These are phyloP conservation scores for Podosphaera fusca DNA, from an alignment of 2,329 filamentous ascomycete genomes.

Conservation along the genomic window DNA sequence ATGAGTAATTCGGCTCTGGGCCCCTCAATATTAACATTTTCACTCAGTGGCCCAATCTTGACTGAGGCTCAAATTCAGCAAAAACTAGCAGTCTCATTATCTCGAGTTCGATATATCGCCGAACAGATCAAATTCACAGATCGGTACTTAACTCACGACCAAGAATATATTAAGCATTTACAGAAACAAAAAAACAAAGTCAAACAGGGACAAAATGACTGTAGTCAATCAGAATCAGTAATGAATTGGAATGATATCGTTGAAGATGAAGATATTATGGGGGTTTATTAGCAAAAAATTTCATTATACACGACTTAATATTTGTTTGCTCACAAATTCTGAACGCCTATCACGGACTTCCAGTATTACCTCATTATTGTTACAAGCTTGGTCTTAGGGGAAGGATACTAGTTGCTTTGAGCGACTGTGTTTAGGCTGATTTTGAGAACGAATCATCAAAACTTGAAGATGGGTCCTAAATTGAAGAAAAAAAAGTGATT, in stretches of 20 bases:
- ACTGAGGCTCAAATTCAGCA: conserved; percentile 27
- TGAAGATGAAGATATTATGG: conserved; percentile 16
- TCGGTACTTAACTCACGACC: conserved; percentile 29
- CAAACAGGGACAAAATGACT: conserved; percentile 2
- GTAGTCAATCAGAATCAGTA: background rate
- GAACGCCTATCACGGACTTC: no score
- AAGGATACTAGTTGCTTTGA: no score
- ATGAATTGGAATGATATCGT: conserved; percentile 10
- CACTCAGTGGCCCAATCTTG: conserved; percentile 20
- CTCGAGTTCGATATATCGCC: conserved; percentile 23
- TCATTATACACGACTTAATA: background rate
- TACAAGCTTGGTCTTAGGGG: no score
- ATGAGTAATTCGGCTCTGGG: conserved; percentile 23
- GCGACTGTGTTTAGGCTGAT: no score
- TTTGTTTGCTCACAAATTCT: no score
- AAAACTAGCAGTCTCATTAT: conserved; percentile 22
- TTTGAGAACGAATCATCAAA: no score
- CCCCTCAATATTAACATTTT: conserved; percentile 28
- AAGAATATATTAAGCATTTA: conserved; percentile 27
- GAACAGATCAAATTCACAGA: conserved; percentile 28
- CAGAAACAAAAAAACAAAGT: conserved; percentile 20
- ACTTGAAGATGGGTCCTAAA: no score
- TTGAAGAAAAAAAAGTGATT: no score
- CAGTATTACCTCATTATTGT: no score
- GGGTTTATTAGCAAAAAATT: background rate